These are phyloP conservation scores for Zelonia costaricensis DNA, from an alignment of 208 protist species.

Conservation along the genomic window DNA sequence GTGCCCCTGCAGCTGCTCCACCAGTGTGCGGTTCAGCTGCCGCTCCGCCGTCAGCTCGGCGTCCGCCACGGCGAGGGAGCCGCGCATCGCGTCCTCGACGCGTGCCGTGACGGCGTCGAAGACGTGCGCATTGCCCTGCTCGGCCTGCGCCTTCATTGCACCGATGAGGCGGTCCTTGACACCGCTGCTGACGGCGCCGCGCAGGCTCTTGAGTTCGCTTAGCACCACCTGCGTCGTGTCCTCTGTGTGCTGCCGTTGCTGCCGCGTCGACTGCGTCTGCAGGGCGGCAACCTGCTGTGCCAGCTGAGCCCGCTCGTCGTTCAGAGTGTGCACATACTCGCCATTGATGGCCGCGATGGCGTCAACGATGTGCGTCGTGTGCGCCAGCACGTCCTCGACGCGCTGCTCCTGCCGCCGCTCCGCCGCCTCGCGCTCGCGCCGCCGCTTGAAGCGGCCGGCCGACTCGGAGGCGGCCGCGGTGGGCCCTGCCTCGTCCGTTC, in stretches of 20 bases:
- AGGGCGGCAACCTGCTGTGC: slow-evolving; percentile 4
- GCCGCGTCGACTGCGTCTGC: slow-evolving; percentile 7
- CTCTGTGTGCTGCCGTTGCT: slow-evolving; percentile 7
- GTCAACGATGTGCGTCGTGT: slow-evolving; percentile 32
- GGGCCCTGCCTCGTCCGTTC: no score
- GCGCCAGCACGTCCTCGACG: slow-evolving; percentile 29
- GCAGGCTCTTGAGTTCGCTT: slow-evolving; percentile 11
- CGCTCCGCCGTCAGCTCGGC: slow-evolving; percentile 38
- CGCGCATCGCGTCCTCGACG: slow-evolving; percentile 21
- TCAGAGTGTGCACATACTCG: slow-evolving; percentile 19
- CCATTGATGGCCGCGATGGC: slow-evolving; percentile 24
- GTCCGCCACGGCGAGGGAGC: slow-evolving; percentile 18
- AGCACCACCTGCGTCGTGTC: slow-evolving; percentile 4
- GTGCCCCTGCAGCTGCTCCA: slow-evolving; percentile 43
- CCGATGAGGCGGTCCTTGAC: slow-evolving; percentile 23
- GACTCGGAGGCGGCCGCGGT: no score
- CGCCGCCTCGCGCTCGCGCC: slow-evolving; percentile 22
- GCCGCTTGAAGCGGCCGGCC: slow-evolving; percentile 10
- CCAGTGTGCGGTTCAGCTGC: slow-evolving; percentile 43
- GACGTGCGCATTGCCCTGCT: slow-evolving; percentile 8
- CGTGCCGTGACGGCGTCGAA: slow-evolving; percentile 15
- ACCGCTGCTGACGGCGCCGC: slow-evolving; percentile 3
- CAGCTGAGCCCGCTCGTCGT: slow-evolving; percentile 14
- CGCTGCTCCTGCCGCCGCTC: slow-evolving; percentile 18
- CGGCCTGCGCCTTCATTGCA: slow-evolving; percentile 9